Evolutionary conservation across 257 asterid species (phyloP).

Genomic region (Oldenlandia corymbosa): DNA sequence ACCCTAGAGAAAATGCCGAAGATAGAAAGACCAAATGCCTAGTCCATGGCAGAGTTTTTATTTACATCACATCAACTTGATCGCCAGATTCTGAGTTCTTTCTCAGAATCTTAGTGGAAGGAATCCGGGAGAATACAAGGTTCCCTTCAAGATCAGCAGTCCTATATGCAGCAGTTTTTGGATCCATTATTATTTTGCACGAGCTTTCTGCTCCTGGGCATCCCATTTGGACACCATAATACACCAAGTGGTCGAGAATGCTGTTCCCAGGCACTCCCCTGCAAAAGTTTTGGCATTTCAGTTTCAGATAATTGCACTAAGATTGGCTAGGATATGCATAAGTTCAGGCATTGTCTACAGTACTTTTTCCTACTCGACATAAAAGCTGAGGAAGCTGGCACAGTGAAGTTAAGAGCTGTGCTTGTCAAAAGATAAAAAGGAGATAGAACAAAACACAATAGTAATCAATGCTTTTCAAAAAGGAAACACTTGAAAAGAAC

Average conservation of each 20-base stretch:
- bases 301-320: neutral
- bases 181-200: constrained; percentile 69
- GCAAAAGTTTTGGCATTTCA: constrained; percentile 16
- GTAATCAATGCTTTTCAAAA: neutral
- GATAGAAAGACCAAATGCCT: neutral
- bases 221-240: constrained; percentile 72
- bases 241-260: constrained; percentile 68
- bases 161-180: constrained; percentile 37
- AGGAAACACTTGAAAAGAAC: neutral
- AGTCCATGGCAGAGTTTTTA: neutral
- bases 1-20: neutral
- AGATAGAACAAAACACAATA: neutral
- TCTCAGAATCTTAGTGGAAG: constrained; percentile 35
- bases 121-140: constrained; percentile 40
- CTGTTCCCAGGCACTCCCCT: constrained; percentile 94
- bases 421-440: neutral
- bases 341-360: neutral
- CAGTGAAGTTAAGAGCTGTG: neutral
- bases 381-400: neutral
- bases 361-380: neutral
- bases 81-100: constrained; percentile 22
- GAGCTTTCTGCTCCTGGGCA: constrained; percentile 36
- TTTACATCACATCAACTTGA: constrained; percentile 23
- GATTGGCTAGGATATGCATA: neutral
- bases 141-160: constrained; percentile 56